Evolutionary conservation across 768 basidiomycete genomes (phyloP).

Genomic region (Boletus vermiculosoides): DNA sequence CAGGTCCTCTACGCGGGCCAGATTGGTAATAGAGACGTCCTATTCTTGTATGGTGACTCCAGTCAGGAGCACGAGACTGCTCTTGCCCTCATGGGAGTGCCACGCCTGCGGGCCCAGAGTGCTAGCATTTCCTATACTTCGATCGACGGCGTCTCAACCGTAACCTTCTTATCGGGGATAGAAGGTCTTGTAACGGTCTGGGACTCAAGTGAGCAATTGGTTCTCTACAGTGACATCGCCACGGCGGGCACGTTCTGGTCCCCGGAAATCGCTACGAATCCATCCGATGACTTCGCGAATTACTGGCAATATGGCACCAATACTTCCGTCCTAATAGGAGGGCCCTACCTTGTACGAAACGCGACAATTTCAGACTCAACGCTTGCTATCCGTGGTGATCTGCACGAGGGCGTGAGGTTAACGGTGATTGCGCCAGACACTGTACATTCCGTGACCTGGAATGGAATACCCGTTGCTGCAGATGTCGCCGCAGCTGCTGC

Average conservation of each 20-base stretch:
- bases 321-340: conserved; percentile 59
- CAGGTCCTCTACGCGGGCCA: conserved; percentile 64
- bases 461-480: conserved; percentile 49
- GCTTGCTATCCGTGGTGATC: conserved; percentile 67
- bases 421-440: conserved; percentile 61
- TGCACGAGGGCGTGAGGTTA: conserved; percentile 56
- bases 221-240: conserved; percentile 64
- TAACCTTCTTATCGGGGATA: conserved; percentile 57
- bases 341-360: conserved; percentile 62
- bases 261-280: conserved; percentile 52
- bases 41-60: conserved; percentile 60
- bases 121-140: conserved; percentile 25
- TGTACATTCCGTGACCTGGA: conserved; percentile 66
- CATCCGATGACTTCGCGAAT: conserved; percentile 45
- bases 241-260: conserved; percentile 77
- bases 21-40: conserved; percentile 60
- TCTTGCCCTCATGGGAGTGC: conserved; percentile 47
- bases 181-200: conserved; percentile 59
- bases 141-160: conserved; percentile 37
- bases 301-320: conserved; percentile 79
- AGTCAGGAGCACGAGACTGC: conserved; percentile 55
- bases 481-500: conserved; percentile 31
- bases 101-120: conserved; percentile 34
- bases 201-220: conserved; percentile 64
- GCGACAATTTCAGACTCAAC: conserved; percentile 47